A percentile compares a stretch with the other conserved stretches of the same genome.
These are phyloP conservation scores for Sporisorium exsertum DNA, from an alignment of 1,284 basidiomycete species.

Conservation along the genomic window DNA sequence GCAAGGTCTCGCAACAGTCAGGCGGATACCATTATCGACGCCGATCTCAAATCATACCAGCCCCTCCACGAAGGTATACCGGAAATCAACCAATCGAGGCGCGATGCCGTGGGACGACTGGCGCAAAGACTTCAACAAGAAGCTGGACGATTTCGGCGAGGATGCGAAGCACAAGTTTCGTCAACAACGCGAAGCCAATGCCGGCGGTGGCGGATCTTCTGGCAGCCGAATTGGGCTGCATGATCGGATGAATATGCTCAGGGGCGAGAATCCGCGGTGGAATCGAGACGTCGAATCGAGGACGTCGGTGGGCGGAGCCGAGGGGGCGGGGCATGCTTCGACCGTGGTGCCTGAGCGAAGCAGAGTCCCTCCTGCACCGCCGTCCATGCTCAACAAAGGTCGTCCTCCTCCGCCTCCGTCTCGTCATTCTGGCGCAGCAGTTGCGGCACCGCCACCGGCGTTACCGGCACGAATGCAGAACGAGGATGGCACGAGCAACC, in stretches of 20 bases:
- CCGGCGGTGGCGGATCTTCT: slow-evolving; percentile 15
- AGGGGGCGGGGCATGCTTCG: slow-evolving; percentile 15
- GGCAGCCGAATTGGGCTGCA: slow-evolving; percentile 25
- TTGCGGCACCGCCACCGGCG: slow-evolving; percentile 14
- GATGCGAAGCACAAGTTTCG: slow-evolving; percentile 45
- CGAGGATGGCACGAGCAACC: slow-evolving; percentile 48
- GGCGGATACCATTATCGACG: neutral
- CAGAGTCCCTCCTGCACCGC: slow-evolving; percentile 30
- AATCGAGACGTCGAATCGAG: slow-evolving; percentile 36
- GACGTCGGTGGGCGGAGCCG: neutral
- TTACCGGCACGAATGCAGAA: slow-evolving; percentile 59
- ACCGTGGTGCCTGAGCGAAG: slow-evolving; percentile 39
- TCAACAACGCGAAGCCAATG: slow-evolving; percentile 46
- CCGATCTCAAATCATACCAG: neutral
- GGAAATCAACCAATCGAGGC: too few species aligned
- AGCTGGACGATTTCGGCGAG: slow-evolving; percentile 52
- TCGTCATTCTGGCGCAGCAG: slow-evolving; percentile 19
- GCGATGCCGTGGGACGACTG: slow-evolving; percentile 44
- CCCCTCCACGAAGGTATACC: too few species aligned
- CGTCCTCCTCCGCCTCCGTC: slow-evolving; percentile 39
- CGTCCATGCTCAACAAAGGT: slow-evolving; percentile 23
- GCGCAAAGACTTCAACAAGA: slow-evolving; percentile 54
- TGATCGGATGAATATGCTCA: slow-evolving; percentile 51
- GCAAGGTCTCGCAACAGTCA: neutral
- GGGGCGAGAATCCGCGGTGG: slow-evolving; percentile 47